Base-by-base conservation (phyloP, 768 basidiomycete species). In the Podaxis pistillaris region DNA sequence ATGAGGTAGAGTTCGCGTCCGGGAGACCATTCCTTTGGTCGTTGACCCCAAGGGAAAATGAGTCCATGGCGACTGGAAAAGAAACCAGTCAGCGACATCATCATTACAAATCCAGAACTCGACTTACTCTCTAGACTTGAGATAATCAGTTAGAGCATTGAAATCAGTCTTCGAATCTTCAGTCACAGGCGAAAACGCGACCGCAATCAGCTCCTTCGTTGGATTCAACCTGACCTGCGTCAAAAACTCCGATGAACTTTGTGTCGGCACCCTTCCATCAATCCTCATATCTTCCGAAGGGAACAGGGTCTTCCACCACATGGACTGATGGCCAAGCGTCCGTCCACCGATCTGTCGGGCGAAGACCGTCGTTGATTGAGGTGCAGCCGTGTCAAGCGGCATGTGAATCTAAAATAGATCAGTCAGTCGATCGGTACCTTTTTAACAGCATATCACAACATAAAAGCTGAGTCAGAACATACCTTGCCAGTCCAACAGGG, bases 1-100 rank as follows among this genome's bases (percentile, higher is more conserved):
- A 96, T 82, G 66, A 96, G 83, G 68, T 96, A 96, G 38, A 96
- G 75, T 71, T 96, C 94, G 60, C 90, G 89, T 37, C 93, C 94
- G 44, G 90, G 89, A 60, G 85, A 81, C 68, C 84, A 75, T 11
- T 93, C 88, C 66, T 89, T 87, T 8, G 90, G 87, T 44, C 85
- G 82, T 52, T 78, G 79, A 1, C 92, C 90, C 93, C 93, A 94
- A 8, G 93, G 93, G 65, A 94, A 93, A 19, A 93, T 84, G 22
- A 94, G 81, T 9, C 90, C 93, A 71, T 94, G 91, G 22, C 93
- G 93, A 56, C 93, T 94, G 70, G 12, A 72, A 65, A 52, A 61
- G 64, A 57, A 50, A 7, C 50, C 54, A 67, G 28, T 70, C 37
- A 68, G 58, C 41, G 2, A 63, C 30, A 44, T n/a, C 33, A 52